Base-by-base conservation (phyloP, 768 basidiomycete genomes). In the Hypholoma sublateritium region DNA sequence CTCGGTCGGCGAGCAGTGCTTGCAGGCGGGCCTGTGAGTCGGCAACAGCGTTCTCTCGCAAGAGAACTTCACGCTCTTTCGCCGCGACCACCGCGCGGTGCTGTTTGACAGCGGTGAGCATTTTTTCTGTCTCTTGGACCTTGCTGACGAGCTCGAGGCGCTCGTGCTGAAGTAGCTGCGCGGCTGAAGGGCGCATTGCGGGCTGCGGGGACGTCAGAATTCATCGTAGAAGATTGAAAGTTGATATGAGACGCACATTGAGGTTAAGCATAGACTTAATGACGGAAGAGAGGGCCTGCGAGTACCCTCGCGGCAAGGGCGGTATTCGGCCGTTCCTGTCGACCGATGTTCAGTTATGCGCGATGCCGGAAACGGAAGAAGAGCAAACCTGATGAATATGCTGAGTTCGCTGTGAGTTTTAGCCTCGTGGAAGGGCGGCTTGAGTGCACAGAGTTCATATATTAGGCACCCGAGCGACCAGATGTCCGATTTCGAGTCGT, bases 381-480 rank as follows among this genome's bases (percentile, higher is more conserved):
- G 1, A 42, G 67, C 80, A 12, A 39, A 87, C 89, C 91, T 80
- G 67, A 97, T 91, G 57, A 87, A 81, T 56, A 87, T 86, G 56
- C 88, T 90, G 11, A 96, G 79, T 67, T 96, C 93, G 1, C 83
- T 79, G 58, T 95, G 93, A 0, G 94, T 95, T 70, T 92, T 89
- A 1, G 95, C 93, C 70, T 93, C 93, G 63, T 95, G 89, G 67
- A 97, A 97, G 5, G 94, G 95, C 0, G 95, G 95, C 64, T 90
- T 90, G 52, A 95, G 79, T 0, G 96, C 94, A 61, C 96, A 98
- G 37, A 98, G 83, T 73, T 98, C 97, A 70, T 92, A 98, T 22
- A 98, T 92, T 28, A 98, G 80, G 73, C 97, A 99, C 1, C 97
- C 97, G 25, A 98, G 80, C 4, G 93, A 95, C 97, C 97, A 99